These are phyloP conservation scores for Sporisorium graminicola DNA, from an alignment of 1,284 basidiomycete genomes.

Conservation along the genomic window DNA sequence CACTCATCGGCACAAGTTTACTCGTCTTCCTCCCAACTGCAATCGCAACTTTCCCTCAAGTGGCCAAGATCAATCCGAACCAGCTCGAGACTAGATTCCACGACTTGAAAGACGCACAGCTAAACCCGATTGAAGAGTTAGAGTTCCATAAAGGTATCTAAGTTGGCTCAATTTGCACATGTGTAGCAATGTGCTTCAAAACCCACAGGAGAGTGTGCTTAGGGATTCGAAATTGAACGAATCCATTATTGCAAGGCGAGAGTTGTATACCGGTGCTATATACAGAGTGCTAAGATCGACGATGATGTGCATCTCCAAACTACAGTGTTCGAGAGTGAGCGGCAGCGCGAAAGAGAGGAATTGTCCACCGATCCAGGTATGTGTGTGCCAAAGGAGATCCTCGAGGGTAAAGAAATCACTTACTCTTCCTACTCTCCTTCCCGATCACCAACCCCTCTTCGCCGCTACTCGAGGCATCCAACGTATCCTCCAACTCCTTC, in stretches of 20 bases:
- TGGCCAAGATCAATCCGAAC: constrained; percentile 70
- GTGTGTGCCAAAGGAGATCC: too few relatives aligned
- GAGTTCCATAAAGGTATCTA: constrained; percentile 74
- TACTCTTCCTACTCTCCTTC: constrained; percentile 42
- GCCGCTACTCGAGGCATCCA: constrained; percentile 30
- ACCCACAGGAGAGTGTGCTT: too few relatives aligned
- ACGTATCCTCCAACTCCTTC: background rate
- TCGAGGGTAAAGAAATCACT: too few relatives aligned
- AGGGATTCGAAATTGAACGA: too few relatives aligned
- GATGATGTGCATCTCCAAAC: too few relatives aligned
- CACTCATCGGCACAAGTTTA: constrained; percentile 72
- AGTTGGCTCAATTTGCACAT: background rate
- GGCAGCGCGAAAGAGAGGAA: too few relatives aligned
- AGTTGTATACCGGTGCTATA: too few relatives aligned
- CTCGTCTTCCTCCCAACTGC: constrained; percentile 74
- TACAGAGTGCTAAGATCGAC: too few relatives aligned
- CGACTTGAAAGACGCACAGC: constrained; percentile 65
- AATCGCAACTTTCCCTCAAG: constrained; percentile 74
- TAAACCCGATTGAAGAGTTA: constrained; percentile 66
- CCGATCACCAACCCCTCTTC: constrained; percentile 46
- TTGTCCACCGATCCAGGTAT: constrained; percentile 1
- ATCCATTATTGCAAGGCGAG: too few relatives aligned
- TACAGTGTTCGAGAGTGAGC: too few relatives aligned
- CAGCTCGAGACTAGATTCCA: constrained; percentile 71
- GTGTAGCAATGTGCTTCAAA: too few relatives aligned